These are phyloP conservation scores for Coemansia sp. DNA, from an alignment of 371 early-diverging fungal genomes.

Conservation along the genomic window DNA sequence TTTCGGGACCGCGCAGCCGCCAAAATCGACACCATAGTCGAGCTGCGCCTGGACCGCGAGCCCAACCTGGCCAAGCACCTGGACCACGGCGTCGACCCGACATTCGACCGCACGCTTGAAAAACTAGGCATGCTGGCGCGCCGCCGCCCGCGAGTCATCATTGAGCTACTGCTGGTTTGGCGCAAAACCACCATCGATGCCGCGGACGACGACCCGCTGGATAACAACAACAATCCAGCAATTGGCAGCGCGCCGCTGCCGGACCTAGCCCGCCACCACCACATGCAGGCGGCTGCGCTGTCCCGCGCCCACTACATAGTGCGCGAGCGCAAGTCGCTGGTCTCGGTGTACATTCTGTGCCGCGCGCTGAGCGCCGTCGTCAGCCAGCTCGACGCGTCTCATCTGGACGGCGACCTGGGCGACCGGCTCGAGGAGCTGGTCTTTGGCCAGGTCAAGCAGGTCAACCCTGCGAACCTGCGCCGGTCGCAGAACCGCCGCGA, in stretches of 20 bases:
- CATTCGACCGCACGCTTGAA: slow-evolving; percentile 77
- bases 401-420: slow-evolving; percentile 82
- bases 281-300: slow-evolving; percentile 56
- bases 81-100: slow-evolving; percentile 69
- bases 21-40: slow-evolving; percentile 46
- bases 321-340: slow-evolving; percentile 59
- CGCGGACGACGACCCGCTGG: slow-evolving; percentile 50
- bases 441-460: slow-evolving; percentile 82
- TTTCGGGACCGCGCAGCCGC: slow-evolving; percentile 43
- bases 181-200: slow-evolving; percentile 75
- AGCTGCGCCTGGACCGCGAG: slow-evolving; percentile 56
- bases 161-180: slow-evolving; percentile 91
- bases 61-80: slow-evolving; percentile 66
- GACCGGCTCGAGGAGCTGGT: slow-evolving; percentile 88
- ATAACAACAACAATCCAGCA: slow-evolving; percentile 5
- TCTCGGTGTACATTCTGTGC: slow-evolving; percentile 86
- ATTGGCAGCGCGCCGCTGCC: slow-evolving; percentile 17
- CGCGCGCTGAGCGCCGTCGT: slow-evolving; percentile 85
- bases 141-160: slow-evolving; percentile 82
- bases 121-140: slow-evolving; percentile 81
- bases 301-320: slow-evolving; percentile 24
- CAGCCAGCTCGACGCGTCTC: slow-evolving; percentile 65
- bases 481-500: slow-evolving; percentile 79
- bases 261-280: slow-evolving; percentile 49
- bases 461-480: slow-evolving; percentile 77